These are phyloP conservation scores for Fraxinus anomala DNA, from an alignment of 257 asterid genomes.

Conservation along the genomic window DNA sequence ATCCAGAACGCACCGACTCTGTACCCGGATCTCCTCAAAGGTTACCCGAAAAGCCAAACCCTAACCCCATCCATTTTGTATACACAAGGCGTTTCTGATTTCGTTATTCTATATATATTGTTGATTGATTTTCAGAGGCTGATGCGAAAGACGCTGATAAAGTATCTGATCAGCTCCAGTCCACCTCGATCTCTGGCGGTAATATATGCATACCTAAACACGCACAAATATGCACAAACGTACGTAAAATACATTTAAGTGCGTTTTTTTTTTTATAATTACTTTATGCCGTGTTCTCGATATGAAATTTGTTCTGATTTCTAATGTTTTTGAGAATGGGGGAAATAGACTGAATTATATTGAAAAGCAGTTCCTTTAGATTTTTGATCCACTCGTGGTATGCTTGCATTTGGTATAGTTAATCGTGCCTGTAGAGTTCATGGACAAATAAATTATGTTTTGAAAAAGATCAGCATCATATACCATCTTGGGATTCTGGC, in stretches of 20 bases:
- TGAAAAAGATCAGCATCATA: background rate
- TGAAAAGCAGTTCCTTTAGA: no score
- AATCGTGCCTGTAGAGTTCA: background rate
- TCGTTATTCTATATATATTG: background rate
- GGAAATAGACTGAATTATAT: no score
- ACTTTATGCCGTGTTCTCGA: background rate
- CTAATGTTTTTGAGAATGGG: background rate
- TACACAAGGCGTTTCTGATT: background rate
- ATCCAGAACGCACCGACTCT: constrained; percentile 66
- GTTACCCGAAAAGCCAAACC: constrained; percentile 37
- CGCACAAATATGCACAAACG: background rate
- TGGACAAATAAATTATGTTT: background rate
- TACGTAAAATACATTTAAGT: background rate
- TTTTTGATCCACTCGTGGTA: no score
- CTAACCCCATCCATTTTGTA: constrained; percentile 9
- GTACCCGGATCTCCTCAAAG: constrained; percentile 86
- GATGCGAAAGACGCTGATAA: constrained; percentile 64
- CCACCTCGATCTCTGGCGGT: constrained; percentile 81
- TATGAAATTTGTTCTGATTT: constrained; percentile 6
- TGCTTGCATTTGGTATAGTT: background rate
- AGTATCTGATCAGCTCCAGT: constrained; percentile 73
- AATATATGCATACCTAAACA: constrained; percentile 6
- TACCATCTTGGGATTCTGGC: background rate
- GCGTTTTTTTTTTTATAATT: constrained; percentile 4
- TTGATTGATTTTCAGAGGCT: constrained; percentile 46